Conservation (phyloP, 106 monocot species). For the Posidonia australis region DNA sequence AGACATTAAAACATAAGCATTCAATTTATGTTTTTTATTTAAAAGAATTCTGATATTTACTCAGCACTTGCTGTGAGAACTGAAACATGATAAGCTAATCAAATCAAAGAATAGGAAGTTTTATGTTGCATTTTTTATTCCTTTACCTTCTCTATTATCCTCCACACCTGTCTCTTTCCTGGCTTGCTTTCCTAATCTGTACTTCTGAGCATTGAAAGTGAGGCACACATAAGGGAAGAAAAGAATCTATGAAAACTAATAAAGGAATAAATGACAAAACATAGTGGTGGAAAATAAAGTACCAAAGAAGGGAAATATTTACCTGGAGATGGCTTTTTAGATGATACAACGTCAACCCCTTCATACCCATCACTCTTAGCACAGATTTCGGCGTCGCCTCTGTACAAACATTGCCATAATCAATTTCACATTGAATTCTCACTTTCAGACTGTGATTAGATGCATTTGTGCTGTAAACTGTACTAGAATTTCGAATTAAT, state of each 20-base stretch:
- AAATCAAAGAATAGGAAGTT: too few species aligned
- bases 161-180: conserved; percentile 28
- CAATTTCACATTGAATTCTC: background rate
- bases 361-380: conserved; percentile 69
- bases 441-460: background rate
- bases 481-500: too few species aligned
- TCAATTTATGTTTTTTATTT: too few species aligned
- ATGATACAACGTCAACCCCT: conserved; percentile 75
- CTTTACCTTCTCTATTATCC: conserved; percentile 28
- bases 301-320: background rate
- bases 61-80: too few species aligned
- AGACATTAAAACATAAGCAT: background rate
- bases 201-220: conserved; percentile 36
- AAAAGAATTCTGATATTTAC: too few species aligned
- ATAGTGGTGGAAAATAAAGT: background rate
- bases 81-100: too few species aligned
- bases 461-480: background rate
- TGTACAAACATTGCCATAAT: conserved; percentile 9
- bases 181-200: conserved; percentile 57
- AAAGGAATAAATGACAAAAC: background rate
- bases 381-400: conserved; percentile 83
- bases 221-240: background rate
- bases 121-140: too few species aligned
- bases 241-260: background rate
- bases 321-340: conserved; percentile 88